phyloP scores from a whole-genome alignment of 164 flowering plant species.

The Stephania yunnanensis region DNA sequence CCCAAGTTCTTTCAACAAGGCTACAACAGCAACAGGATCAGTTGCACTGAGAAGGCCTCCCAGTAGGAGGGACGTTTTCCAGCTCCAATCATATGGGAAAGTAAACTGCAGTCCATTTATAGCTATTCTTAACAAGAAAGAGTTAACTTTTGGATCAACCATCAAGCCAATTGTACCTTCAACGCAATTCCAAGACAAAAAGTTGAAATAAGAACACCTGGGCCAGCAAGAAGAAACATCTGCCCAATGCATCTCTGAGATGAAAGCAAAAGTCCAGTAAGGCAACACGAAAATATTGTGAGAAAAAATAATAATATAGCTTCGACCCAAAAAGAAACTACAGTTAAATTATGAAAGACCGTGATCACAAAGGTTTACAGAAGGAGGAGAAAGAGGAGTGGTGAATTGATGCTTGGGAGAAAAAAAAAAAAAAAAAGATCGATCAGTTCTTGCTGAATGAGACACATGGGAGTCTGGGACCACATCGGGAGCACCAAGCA shows the following conservation, averaged over 20 bases:
- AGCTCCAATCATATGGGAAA: conserved; percentile 90
- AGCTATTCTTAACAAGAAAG: neutral
- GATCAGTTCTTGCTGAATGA: too few species aligned
- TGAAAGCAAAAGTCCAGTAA: conserved; percentile 5
- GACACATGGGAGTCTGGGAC: too few species aligned
- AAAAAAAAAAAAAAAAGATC: too few species aligned
- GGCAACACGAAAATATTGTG: neutral
- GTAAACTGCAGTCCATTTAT: conserved; percentile 42
- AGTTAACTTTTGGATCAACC: neutral
- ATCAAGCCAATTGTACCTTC: conserved; percentile 43
- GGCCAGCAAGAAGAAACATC: conserved; percentile 92
- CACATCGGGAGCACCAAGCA: too few species aligned
- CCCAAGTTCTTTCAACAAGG: conserved; percentile 89
- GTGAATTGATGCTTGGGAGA: too few species aligned
- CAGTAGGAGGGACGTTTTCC: conserved; percentile 83
- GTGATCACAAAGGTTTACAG: too few species aligned
- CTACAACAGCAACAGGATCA: conserved; percentile 95
- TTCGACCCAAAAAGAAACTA: too few species aligned
- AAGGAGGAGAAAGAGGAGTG: too few species aligned
- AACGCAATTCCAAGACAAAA: conserved; percentile 75
- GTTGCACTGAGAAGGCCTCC: conserved; percentile 99
- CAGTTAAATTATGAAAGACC: too few species aligned
- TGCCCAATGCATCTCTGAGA: conserved; percentile 81
- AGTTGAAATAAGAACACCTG: conserved; percentile 89
- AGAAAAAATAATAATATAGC: neutral